Evolutionary conservation across 441 rosid genomes (phyloP).

Genomic region (Erodium texanum): DNA sequence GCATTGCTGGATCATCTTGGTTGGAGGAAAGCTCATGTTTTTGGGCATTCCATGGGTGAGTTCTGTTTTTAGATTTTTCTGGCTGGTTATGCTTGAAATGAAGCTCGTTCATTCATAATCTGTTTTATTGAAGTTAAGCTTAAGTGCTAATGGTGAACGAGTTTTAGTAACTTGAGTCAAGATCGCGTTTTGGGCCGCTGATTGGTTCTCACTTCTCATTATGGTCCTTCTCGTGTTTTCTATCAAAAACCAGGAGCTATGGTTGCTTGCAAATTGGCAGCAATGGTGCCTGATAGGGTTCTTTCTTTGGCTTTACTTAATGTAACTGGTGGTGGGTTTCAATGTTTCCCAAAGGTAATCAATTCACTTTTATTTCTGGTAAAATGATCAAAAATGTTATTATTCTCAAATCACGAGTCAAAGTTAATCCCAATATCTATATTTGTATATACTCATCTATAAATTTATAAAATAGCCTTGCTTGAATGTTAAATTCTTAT

Average conservation of each 20-base stretch:
- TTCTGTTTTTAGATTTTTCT: not conserved
- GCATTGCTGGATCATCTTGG: constrained; percentile 81
- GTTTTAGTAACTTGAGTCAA: not conserved
- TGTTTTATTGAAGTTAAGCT: not conserved
- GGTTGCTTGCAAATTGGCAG: constrained; percentile 91
- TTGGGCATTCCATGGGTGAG: constrained; percentile 98
- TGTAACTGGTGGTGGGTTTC: constrained; percentile 97
- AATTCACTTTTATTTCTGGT: not conserved
- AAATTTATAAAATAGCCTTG: not conserved
- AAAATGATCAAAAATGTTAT: too few species aligned
- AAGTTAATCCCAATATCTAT: not conserved
- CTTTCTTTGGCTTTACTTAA: constrained; percentile 79
- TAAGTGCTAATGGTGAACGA: not conserved
- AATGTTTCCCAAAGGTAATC: constrained; percentile 80
- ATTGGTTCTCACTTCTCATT: not conserved
- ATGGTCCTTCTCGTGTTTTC: not conserved
- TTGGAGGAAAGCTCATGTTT: constrained; percentile 73
- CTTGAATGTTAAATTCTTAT: not conserved
- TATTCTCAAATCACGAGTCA: too few species aligned
- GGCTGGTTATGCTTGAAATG: not conserved
- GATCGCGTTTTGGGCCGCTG: not conserved
- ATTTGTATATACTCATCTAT: not conserved
- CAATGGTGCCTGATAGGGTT: constrained; percentile 72
- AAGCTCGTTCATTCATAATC: not conserved
- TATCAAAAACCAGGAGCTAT: constrained; percentile 60